Percentiles rank a stretch among this genome's conserved stretches.
phyloP scores from a whole-genome alignment of 2,329 filamentous ascomycete species.

The Ophiostoma himal-ulmi region DNA sequence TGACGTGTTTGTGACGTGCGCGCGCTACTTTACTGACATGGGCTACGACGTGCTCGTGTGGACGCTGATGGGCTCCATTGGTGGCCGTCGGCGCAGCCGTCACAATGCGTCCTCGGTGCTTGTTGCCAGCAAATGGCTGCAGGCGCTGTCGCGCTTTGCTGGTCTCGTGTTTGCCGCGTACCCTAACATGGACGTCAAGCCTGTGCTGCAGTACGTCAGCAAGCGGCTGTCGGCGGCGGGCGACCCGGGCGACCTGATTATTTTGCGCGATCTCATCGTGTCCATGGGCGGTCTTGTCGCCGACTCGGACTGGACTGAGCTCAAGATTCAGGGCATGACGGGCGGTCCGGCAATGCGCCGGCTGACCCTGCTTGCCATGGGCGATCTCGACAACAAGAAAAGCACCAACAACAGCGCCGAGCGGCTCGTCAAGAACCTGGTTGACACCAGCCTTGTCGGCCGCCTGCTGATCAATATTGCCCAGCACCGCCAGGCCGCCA shows the following conservation, averaged over 20 bases:
- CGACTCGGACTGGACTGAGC: conserved; percentile 79
- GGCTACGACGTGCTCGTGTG: conserved; percentile 92
- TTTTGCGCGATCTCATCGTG: conserved; percentile 81
- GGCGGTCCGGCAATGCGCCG: conserved; percentile 74
- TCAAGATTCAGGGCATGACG: conserved; percentile 80
- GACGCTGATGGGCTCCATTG: conserved; percentile 73
- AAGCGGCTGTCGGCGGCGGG: conserved; percentile 67
- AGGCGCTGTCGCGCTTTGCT: conserved; percentile 83
- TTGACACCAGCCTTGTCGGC: conserved; percentile 70
- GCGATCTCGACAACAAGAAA: conserved; percentile 52
- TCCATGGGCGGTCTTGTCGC: conserved; percentile 93
- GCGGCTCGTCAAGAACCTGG: conserved; percentile 72
- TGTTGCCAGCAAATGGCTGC: conserved; percentile 85
- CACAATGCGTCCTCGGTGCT: conserved; percentile 58
- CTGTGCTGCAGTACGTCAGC: conserved; percentile 84
- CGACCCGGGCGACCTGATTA: conserved; percentile 84
- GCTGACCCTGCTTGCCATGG: conserved; percentile 71
- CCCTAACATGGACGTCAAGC: conserved; percentile 72
- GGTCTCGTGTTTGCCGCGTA: conserved; percentile 87
- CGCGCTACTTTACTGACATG: conserved; percentile 85
- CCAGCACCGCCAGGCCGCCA: conserved; percentile 81
- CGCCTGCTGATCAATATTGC: conserved; percentile 84
- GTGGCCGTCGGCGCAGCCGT: conserved; percentile 56
- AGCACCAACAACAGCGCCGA: conserved; percentile 52
- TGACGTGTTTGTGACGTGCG: conserved; percentile 89